Evolutionary conservation across 352 stramenopile species (phyloP).

Genomic region (Pythium biforme): DNA sequence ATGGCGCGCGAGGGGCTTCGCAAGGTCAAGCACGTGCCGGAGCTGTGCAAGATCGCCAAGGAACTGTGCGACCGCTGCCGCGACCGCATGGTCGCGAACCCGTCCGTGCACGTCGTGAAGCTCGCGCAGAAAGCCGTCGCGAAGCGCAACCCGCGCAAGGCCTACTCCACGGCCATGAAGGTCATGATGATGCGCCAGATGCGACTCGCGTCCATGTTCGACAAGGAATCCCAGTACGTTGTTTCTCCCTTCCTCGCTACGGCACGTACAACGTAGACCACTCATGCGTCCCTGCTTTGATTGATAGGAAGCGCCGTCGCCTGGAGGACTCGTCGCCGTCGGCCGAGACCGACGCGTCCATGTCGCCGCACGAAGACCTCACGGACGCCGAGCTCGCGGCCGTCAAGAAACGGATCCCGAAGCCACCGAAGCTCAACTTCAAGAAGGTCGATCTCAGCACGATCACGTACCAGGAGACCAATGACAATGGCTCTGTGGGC

Average conservation of each 20-base stretch:
- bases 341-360: conserved; percentile 61
- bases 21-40: conserved; percentile 55
- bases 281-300: background rate
- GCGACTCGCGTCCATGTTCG: conserved; percentile 72
- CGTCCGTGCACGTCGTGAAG: conserved; percentile 81
- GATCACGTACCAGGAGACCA: conserved; percentile 82
- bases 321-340: conserved; percentile 60
- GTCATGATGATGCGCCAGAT: conserved; percentile 85
- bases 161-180: conserved; percentile 84
- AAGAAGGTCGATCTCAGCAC: conserved; percentile 85
- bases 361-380: conserved; percentile 65
- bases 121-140: conserved; percentile 72
- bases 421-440: conserved; percentile 78
- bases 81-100: conserved; percentile 81
- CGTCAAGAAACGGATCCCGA: conserved; percentile 78
- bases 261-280: background rate
- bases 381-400: conserved; percentile 80
- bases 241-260: background rate
- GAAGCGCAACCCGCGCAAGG: conserved; percentile 73
- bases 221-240: conserved; percentile 73
- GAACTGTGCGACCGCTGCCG: conserved; percentile 76
- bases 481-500: conserved; percentile 86
- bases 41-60: conserved; percentile 73
- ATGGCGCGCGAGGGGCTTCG: conserved; percentile 71
- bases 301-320: conserved; percentile 71